Evolutionary conservation across 2,329 filamentous ascomycete genomes (phyloP).

Genomic region (Alternaria arbusti): DNA sequence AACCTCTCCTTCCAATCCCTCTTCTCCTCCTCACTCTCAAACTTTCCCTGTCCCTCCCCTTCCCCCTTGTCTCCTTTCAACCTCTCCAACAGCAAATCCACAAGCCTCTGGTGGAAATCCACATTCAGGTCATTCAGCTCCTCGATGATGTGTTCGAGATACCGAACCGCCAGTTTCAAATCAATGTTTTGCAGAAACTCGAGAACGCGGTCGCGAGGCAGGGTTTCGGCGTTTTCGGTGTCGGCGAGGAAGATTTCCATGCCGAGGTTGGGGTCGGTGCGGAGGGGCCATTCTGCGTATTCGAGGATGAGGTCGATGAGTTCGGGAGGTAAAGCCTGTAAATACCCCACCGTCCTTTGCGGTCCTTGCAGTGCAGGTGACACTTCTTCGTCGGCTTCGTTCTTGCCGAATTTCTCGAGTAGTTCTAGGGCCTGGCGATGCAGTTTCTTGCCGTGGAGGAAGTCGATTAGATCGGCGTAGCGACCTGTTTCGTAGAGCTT

Average conservation of each 20-base stretch:
- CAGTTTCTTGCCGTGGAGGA: constrained; percentile 92
- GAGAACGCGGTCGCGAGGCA: constrained; percentile 79
- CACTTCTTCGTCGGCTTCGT: constrained; percentile 54
- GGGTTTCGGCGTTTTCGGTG: constrained; percentile 89
- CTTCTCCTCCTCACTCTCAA: constrained; percentile 44
- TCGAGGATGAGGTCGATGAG: constrained; percentile 91
- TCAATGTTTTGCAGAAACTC: constrained; percentile 76
- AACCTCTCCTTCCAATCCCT: constrained; percentile 67
- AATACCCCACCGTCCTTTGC: constrained; percentile 81
- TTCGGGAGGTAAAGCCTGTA: constrained; percentile 87
- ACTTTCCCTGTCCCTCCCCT: constrained; percentile 41
- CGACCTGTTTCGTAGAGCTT: constrained; percentile 86
- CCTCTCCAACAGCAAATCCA: constrained; percentile 71
- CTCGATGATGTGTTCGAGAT: constrained; percentile 88
- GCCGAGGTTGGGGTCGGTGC: constrained; percentile 72
- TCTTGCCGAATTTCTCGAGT: constrained; percentile 77
- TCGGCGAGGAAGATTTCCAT: constrained; percentile 96
- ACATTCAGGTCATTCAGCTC: constrained; percentile 85
- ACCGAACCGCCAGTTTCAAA: constrained; percentile 73
- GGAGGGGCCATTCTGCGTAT: constrained; percentile 87
- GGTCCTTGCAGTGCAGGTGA: constrained; percentile 74
- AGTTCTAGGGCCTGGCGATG: constrained; percentile 86
- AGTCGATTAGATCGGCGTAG: constrained; percentile 95
- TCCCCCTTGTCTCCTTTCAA: constrained; percentile 51
- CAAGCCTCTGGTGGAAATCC: constrained; percentile 84